Base-by-base conservation (phyloP, 345 rosid genomes). In the Euphorbia peplus region DNA sequence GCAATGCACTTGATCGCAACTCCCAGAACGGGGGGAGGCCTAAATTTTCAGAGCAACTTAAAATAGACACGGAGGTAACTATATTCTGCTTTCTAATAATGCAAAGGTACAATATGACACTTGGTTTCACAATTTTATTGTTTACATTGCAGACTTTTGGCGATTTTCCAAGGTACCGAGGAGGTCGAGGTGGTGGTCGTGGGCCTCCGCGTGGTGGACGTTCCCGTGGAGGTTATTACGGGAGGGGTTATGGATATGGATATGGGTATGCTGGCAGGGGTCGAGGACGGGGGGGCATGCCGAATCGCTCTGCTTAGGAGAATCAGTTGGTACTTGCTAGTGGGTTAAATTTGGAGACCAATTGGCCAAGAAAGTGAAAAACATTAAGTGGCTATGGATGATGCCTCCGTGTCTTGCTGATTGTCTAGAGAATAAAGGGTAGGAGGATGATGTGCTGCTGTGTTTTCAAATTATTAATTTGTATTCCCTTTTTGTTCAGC, bases 11-110 rank as follows among this genome's bases (percentile, higher is more conserved):
- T 56, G 80, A 72, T 74, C 73, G 76, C 48, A 86, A 82, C 4
- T 83, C 88, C 51, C 91, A 80, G 59, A 85, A 68, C 70, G 85
- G 89, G 79, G 85, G 89, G 79, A 89, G 97, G 75, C 76, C 92
- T 13, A 86, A 77, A 72, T 93, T 86, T 83, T 89, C 96, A 0
- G 98, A 90, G 85, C 98, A 83, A 76, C 74, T 81, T 85, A 93
- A 86, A 76, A 70, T 88, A 32, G 97, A 93, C 85, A 86, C 96
- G 12, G 97, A 93, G 96, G 98, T 90, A 30, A 29, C 46, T 48
- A 25, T 48, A 18, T 52, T n/a, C n/a, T 52, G 22, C n/a, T 32
- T 6, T 32, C 5, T 18, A 56, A 53, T 56, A 30, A 19, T 12
- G 2, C 1, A 3, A 35, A 37, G 41, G n/a, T n/a, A n/a, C n/a